Percentiles rank a stretch among this genome's conserved stretches.
These are phyloP conservation scores for Thymus quinquecostatus DNA, from an alignment of 257 asterid genomes.

Conservation along the genomic window DNA sequence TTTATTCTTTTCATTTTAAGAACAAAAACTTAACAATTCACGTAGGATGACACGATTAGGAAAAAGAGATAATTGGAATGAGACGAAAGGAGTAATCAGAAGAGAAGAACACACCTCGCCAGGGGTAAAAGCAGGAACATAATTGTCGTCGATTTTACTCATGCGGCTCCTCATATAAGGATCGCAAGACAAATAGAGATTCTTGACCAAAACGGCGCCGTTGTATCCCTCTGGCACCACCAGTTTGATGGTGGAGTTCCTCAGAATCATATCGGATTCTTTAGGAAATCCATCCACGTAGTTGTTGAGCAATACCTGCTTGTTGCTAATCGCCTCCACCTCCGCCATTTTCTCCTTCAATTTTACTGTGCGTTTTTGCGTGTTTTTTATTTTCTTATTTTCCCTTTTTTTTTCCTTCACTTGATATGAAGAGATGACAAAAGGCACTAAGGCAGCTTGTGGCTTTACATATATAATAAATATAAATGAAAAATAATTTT, in stretches of 20 bases:
- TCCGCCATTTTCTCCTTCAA: constrained; percentile 24
- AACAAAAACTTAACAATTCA: no score
- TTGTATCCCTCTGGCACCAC: constrained; percentile 17
- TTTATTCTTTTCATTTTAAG: no score
- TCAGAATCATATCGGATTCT: constrained; percentile 33
- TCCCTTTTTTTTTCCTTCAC: no score
- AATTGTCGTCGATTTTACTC: constrained; percentile 25
- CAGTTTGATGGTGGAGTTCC: constrained; percentile 20
- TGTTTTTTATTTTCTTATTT: neutral
- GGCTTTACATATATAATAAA: no score
- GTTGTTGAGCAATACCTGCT: constrained; percentile 30
- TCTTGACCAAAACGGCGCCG: constrained; percentile 37
- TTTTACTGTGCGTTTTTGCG: neutral
- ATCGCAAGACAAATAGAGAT: constrained; percentile 37
- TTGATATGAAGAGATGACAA: neutral
- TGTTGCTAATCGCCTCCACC: constrained; percentile 34
- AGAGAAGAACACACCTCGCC: constrained; percentile 12
- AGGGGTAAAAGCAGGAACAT: constrained; percentile 31
- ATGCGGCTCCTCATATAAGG: constrained; percentile 44
- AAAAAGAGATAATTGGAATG: no score
- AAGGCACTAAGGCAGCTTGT: no score
- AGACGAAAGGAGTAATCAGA: no score
- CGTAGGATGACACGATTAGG: no score
- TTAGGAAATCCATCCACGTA: constrained; percentile 34
- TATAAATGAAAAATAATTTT: no score